Percentiles rank a stretch among this genome's conserved stretches.
Evolutionary conservation across 176 grass and related monocot genomes (phyloP).

Genomic region (Triticum aestivum): DNA sequence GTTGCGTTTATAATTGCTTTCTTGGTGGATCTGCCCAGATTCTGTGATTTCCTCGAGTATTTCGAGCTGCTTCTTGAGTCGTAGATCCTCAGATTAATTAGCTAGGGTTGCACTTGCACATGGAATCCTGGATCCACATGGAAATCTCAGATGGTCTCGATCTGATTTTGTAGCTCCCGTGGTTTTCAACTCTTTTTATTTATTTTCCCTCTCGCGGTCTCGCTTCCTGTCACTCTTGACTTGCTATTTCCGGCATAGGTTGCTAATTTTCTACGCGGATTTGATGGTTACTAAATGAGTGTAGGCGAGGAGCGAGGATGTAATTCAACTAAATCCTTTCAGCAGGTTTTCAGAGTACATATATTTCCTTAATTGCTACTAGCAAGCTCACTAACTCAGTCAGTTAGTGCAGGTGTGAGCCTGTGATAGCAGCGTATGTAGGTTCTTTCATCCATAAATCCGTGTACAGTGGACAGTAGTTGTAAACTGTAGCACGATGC

Average conservation of each 20-base stretch:
- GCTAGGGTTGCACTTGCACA: not conserved
- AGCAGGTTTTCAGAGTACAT: not conserved
- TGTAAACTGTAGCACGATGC: not conserved
- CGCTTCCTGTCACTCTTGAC: no score
- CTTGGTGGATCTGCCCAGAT: not conserved
- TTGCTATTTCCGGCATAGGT: not conserved
- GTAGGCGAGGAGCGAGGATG: not conserved
- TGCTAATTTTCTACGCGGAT: not conserved
- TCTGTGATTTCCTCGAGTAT: not conserved
- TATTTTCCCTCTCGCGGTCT: not conserved
- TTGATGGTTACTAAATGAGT: not conserved
- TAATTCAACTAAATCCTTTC: not conserved
- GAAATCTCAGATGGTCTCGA: not conserved
- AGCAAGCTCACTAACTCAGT: not conserved
- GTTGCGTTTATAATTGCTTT: not conserved
- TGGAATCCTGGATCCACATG: not conserved
- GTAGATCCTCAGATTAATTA: not conserved
- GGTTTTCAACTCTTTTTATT: not conserved
- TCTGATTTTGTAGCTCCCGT: not conserved
- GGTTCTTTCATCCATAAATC: not conserved
- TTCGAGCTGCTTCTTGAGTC: not conserved
- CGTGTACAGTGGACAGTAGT: not conserved
- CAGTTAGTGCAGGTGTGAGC: not conserved
- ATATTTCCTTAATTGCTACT: not conserved
- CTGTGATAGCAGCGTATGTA: not conserved